Evolutionary conservation across 371 early-diverging fungal species (phyloP), one percentile per base, ranked within the genome.

Genomic region (Cladochytrium tenue): DNA sequence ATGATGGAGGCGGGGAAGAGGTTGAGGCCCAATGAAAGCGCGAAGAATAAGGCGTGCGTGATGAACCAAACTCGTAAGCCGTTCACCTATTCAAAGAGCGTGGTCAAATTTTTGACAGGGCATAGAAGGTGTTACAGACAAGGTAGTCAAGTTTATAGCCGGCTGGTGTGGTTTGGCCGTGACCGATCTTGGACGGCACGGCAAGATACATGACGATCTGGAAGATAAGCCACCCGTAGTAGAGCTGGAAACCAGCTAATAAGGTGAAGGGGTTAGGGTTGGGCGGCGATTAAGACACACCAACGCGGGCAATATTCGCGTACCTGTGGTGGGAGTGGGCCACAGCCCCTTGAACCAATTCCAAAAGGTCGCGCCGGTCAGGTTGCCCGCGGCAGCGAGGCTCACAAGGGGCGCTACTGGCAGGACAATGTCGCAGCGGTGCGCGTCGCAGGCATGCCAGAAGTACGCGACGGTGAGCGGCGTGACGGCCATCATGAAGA

Each of bases 101-200:
- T 36, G 3, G 26, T 20, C 7, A 13, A 20, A 43, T 43, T 7
- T 43, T 43, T 7, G 43, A 20, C 43, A 43, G 20, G 43, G 43
- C 20, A 13, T 43, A 20, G 43, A 43, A 20, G 43, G 7, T 43
- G 43, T 43, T 43, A 68, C 78, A 32, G 67, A 78, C 82, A 51
- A 79, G 63, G 76, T 92, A 92, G 32, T 81, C 81, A 28, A 92
- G 77, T 32, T 83, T 69, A 76, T 87, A 78, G n/a, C 92, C 92
- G 25, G 91, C 92, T n/a, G 92, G 92, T 28, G 92, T 92, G 32
- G 72, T 79, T 76, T 92, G 92, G 26, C 92, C 92, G 68, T 85
- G 84, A 26, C 91, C 92, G 35, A 89, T 86, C 55, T 75, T 70
- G 35, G 80, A 83, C 23, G 92, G 92, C 32, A 91, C 68, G 64